A percentile compares a stretch with the other conserved stretches of the same genome.
These are phyloP conservation scores for Raddia distichophylla DNA, from an alignment of 176 grass and related monocot genomes.

Conservation along the genomic window DNA sequence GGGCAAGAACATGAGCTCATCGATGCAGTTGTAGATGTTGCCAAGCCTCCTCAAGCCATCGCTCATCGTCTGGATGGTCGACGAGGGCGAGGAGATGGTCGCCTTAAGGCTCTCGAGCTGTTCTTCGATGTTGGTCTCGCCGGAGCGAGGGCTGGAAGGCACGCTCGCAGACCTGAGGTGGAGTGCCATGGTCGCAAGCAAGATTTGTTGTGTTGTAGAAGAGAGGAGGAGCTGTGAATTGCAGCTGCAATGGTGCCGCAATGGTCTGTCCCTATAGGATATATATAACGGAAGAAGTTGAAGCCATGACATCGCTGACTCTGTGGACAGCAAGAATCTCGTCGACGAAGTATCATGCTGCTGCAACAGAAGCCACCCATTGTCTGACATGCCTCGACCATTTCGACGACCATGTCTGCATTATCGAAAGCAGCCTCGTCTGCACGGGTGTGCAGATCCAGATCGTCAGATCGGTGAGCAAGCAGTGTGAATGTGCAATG, in stretches of 20 bases:
- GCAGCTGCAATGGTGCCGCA: no score
- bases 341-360: constrained; percentile 1
- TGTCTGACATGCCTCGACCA: no score
- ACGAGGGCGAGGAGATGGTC: constrained; percentile 21
- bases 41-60: constrained; percentile 40
- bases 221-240: no score
- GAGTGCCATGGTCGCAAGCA: constrained; percentile 35
- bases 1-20: constrained; percentile 7
- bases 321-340: constrained; percentile 32
- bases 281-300: constrained; percentile 11
- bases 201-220: no score
- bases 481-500: no score
- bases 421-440: constrained; percentile 10
- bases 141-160: constrained; percentile 29
- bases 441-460: constrained; percentile 10
- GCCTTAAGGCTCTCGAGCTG: constrained; percentile 38
- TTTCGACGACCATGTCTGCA: constrained; percentile 18
- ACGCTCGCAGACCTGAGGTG: constrained; percentile 42
- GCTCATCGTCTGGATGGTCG: constrained; percentile 21
- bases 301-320: not conserved
- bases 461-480: not conserved
- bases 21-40: constrained; percentile 10
- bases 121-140: constrained; percentile 4
- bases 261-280: not conserved
- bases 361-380: constrained; percentile 21